Conservation (phyloP, 441 rosid genomes). For the Arabidopsis hybrid region DNA sequence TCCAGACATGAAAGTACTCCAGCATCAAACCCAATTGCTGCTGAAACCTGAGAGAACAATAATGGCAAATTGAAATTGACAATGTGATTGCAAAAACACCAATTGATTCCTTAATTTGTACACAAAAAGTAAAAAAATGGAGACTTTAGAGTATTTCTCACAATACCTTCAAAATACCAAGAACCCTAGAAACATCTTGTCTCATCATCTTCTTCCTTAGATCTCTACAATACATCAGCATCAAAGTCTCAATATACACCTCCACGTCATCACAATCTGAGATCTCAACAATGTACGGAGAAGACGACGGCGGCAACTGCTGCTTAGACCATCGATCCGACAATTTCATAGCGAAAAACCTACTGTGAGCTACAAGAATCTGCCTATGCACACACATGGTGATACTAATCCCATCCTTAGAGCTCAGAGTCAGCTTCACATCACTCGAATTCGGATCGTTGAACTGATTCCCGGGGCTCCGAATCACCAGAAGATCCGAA, state of each 20-base stretch:
- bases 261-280: constrained; percentile 98
- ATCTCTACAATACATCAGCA: constrained; percentile 92
- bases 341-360: constrained; percentile 80
- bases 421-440: constrained; percentile 78
- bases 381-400: constrained; percentile 83
- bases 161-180: constrained; percentile 89
- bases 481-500: constrained; percentile 59
- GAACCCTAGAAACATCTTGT: constrained; percentile 83
- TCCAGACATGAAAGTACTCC: constrained; percentile 94
- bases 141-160: not conserved
- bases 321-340: constrained; percentile 87
- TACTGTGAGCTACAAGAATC: constrained; percentile 86
- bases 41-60: constrained; percentile 73
- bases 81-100: not conserved
- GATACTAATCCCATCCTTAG: constrained; percentile 87
- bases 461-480: constrained; percentile 91
- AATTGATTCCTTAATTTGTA: not conserved
- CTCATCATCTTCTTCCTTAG: constrained; percentile 91
- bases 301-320: constrained; percentile 62
- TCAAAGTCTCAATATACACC: constrained; percentile 92
- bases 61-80: not conserved
- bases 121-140: not conserved
- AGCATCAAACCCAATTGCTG: constrained; percentile 92
- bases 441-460: constrained; percentile 82
- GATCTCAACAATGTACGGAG: constrained; percentile 84